A percentile compares a stretch with the other conserved stretches of the same genome.
Conservation (phyloP, 1,284 basidiomycete species). For the Earliella scabrosa region DNA sequence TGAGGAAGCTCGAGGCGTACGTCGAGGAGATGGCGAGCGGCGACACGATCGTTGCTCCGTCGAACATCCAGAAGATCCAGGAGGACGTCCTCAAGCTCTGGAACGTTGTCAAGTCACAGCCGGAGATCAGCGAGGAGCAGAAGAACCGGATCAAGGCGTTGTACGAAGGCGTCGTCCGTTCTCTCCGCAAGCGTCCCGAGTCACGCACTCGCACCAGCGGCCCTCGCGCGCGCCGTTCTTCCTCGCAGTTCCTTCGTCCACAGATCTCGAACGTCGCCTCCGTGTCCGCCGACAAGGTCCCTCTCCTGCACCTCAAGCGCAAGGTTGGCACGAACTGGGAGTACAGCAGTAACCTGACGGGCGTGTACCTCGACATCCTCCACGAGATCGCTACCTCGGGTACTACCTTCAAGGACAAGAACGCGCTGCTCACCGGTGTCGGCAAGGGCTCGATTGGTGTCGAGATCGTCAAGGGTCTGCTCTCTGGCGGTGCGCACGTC, state of each 20-base stretch:
- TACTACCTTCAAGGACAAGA: slow-evolving; percentile 98
- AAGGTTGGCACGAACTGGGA: slow-evolving; percentile 97
- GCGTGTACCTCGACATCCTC: slow-evolving; percentile 94
- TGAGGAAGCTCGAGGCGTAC: slow-evolving; percentile 97
- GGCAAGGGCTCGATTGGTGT: slow-evolving; percentile 98
- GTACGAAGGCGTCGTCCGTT: slow-evolving; percentile 94
- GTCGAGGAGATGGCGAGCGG: slow-evolving; percentile 99
- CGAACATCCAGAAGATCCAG: slow-evolving; percentile 97
- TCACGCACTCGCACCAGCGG: slow-evolving; percentile 53
- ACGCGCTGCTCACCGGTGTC: slow-evolving; percentile 96
- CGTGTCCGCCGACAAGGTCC: slow-evolving; percentile 89
- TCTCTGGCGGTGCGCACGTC: slow-evolving; percentile 95
- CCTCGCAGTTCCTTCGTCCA: slow-evolving; percentile 93
- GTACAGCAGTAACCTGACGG: slow-evolving; percentile 95
- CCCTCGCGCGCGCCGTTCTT: slow-evolving; percentile 81
- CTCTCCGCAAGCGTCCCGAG: slow-evolving; percentile 72
- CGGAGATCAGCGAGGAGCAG: slow-evolving; percentile 95
- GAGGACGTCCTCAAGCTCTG: slow-evolving; percentile 96
- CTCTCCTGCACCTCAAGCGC: slow-evolving; percentile 94
- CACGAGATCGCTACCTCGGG: slow-evolving; percentile 98
- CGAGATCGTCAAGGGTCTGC: slow-evolving; percentile 95
- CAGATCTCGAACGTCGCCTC: slow-evolving; percentile 78
- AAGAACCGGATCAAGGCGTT: slow-evolving; percentile 97
- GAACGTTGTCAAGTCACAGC: slow-evolving; percentile 96
- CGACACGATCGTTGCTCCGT: slow-evolving; percentile 78